Percentiles rank a stretch among this genome's conserved stretches.
phyloP scores from a whole-genome alignment of 2,329 filamentous ascomycete species.

The Trichoderma sp. region DNA sequence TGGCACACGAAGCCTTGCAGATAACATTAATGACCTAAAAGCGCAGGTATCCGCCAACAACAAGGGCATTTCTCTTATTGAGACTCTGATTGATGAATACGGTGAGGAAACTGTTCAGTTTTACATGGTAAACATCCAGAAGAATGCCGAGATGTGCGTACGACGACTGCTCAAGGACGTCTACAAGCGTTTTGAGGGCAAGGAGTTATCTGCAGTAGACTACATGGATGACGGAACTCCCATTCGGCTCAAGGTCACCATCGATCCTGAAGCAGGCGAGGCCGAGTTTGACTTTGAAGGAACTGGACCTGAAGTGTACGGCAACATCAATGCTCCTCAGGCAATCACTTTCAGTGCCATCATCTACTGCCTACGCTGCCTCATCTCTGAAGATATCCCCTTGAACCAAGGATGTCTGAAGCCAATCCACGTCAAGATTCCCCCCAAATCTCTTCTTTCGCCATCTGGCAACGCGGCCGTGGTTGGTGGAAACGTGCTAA shows the following conservation, averaged over 20 bases:
- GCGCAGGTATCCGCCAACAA: conserved; percentile 84
- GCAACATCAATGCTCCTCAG: conserved; percentile 78
- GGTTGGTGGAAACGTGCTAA: conserved; percentile 75
- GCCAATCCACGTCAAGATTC: conserved; percentile 74
- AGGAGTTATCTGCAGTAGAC: conserved; percentile 70
- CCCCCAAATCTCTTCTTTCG: conserved; percentile 70
- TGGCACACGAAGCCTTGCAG: conserved; percentile 74
- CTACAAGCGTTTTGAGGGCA: conserved; percentile 67
- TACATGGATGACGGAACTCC: conserved; percentile 85
- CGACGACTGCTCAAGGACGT: conserved; percentile 71
- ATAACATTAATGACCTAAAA: conserved; percentile 82
- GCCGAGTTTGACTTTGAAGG: conserved; percentile 80
- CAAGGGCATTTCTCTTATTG: conserved; percentile 82
- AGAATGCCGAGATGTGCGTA: conserved; percentile 75
- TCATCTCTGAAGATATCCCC: conserved; percentile 80
- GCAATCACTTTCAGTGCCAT: conserved; percentile 85
- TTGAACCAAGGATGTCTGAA: conserved; percentile 80
- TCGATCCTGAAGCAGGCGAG: conserved; percentile 72
- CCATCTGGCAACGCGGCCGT: conserved; percentile 77
- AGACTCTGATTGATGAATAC: conserved; percentile 73
- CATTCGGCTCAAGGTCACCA: conserved; percentile 72
- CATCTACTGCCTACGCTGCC: conserved; percentile 78
- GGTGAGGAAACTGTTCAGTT: conserved; percentile 76
- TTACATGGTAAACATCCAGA: conserved; percentile 81
- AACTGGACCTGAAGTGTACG: conserved; percentile 78